phyloP scores from a whole-genome alignment of 1,284 basidiomycete species.

The Sanghuangporus baumii region DNA sequence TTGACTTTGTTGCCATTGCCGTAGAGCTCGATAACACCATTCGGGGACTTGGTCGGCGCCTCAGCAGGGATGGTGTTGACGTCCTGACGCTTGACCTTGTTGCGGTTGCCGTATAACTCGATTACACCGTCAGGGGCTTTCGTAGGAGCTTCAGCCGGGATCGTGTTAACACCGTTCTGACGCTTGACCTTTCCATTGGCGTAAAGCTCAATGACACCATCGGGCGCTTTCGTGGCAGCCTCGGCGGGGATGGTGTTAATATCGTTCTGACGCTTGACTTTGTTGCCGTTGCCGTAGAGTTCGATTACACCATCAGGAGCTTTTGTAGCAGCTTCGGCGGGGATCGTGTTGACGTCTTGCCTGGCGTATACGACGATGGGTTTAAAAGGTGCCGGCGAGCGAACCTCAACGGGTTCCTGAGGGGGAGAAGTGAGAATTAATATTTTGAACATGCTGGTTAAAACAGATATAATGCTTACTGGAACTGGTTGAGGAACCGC shows the following conservation, averaged over 20 bases:
- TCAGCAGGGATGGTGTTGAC: slow-evolving; percentile 23
- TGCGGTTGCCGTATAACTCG: slow-evolving; percentile 22
- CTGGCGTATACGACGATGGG: slow-evolving; percentile 43
- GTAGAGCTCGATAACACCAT: slow-evolving; percentile 22
- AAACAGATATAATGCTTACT: slow-evolving; percentile 22
- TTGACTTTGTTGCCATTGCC: slow-evolving; percentile 14
- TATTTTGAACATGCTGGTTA: not conserved
- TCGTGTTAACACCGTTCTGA: slow-evolving; percentile 24
- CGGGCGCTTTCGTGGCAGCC: slow-evolving; percentile 27
- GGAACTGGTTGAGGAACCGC: slow-evolving; percentile 33
- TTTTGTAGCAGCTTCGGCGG: slow-evolving; percentile 28
- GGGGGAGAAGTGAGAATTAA: not conserved
- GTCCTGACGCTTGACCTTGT: slow-evolving; percentile 14
- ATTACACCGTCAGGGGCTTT: slow-evolving; percentile 25
- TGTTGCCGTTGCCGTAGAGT: slow-evolving; percentile 22
- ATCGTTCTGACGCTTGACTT: slow-evolving; percentile 19
- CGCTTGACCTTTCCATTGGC: slow-evolving; percentile 18
- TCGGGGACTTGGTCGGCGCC: slow-evolving; percentile 21
- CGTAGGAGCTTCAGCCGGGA: slow-evolving; percentile 30
- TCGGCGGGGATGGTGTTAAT: slow-evolving; percentile 28
- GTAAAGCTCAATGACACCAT: slow-evolving; percentile 22
- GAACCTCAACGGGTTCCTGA: slow-evolving; percentile 23
- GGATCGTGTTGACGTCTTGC: slow-evolving; percentile 31
- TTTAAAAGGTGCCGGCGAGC: slow-evolving; percentile 33
- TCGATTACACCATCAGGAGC: slow-evolving; percentile 23